Conservation (phyloP, 768 basidiomycete species). For the Lentinula raphanica region DNA sequence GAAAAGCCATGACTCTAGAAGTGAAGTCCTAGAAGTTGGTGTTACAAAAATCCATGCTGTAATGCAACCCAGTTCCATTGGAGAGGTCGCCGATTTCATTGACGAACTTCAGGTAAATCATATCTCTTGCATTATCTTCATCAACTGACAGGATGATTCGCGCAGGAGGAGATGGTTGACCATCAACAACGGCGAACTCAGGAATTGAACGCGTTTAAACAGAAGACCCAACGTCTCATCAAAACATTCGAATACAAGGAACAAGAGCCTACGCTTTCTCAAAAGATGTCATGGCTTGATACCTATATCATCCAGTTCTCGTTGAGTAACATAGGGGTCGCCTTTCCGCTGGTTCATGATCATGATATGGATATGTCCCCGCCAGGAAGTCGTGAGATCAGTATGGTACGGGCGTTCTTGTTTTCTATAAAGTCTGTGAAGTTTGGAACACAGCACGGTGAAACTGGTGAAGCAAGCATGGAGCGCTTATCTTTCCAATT, state of each 20-base stretch:
- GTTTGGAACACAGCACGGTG: constrained; percentile 70
- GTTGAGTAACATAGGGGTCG: constrained; percentile 74
- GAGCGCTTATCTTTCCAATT: constrained; percentile 81
- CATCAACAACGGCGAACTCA: constrained; percentile 70
- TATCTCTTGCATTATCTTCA: not conserved
- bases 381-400: constrained; percentile 31
- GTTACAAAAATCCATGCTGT: constrained; percentile 84
- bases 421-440: constrained; percentile 73
- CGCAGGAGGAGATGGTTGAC: constrained; percentile 68
- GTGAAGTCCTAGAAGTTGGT: constrained; percentile 39
- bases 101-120: constrained; percentile 73
- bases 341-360: constrained; percentile 75
- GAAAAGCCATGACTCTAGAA: not conserved
- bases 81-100: constrained; percentile 83
- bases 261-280: constrained; percentile 25
- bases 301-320: constrained; percentile 49
- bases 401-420: constrained; percentile 72
- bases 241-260: constrained; percentile 64
- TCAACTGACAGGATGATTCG: constrained; percentile 7
- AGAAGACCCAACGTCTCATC: constrained; percentile 69
- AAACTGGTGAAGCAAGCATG: constrained; percentile 74
- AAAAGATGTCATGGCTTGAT: constrained; percentile 48
- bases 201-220: constrained; percentile 80
- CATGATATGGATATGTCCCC: constrained; percentile 49
- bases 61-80: constrained; percentile 90